Conservation (phyloP, 139 green algal species). For the Marvania coccoides region DNA sequence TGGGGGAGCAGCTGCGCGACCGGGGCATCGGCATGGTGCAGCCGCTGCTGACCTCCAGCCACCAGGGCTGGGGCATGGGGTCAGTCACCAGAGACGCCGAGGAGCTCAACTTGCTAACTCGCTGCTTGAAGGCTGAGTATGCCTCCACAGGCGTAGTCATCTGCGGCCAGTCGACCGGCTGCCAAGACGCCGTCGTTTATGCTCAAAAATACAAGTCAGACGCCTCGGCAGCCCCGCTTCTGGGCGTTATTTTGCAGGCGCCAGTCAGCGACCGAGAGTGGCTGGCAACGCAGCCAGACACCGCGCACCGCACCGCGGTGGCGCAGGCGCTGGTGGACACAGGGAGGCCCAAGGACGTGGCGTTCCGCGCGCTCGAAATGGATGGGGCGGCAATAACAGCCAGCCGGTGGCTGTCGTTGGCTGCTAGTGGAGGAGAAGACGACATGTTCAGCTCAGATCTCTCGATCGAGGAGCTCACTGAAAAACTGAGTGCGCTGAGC, state of each 20-base stretch:
- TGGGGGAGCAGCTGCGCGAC: slow-evolving; percentile 19
- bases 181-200: slow-evolving; percentile 63
- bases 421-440: slow-evolving; percentile 22
- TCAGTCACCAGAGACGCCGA: slow-evolving; percentile 57
- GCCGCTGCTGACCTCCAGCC: slow-evolving; percentile 42
- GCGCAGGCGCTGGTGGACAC: slow-evolving; percentile 22
- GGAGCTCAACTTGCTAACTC: slow-evolving; percentile 49
- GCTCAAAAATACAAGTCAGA: background rate
- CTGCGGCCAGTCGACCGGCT: slow-evolving; percentile 65
- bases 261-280: slow-evolving; percentile 55
- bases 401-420: slow-evolving; percentile 27
- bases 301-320: background rate
- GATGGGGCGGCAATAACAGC: slow-evolving; percentile 42
- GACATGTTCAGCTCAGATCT: slow-evolving; percentile 54
- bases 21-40: slow-evolving; percentile 44
- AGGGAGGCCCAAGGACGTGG: slow-evolving; percentile 39
- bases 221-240: slow-evolving; percentile 4
- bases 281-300: slow-evolving; percentile 17
- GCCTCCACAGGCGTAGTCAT: slow-evolving; percentile 36
- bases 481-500: background rate
- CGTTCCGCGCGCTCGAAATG: slow-evolving; percentile 6
- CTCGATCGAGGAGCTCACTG: slow-evolving; percentile 19
- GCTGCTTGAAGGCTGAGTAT: slow-evolving; percentile 1
- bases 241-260: slow-evolving; percentile 43
- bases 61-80: slow-evolving; percentile 51